Conservation (phyloP, 495 filamentous ascomycete species). For the Clohesyomyces aquaticus region DNA sequence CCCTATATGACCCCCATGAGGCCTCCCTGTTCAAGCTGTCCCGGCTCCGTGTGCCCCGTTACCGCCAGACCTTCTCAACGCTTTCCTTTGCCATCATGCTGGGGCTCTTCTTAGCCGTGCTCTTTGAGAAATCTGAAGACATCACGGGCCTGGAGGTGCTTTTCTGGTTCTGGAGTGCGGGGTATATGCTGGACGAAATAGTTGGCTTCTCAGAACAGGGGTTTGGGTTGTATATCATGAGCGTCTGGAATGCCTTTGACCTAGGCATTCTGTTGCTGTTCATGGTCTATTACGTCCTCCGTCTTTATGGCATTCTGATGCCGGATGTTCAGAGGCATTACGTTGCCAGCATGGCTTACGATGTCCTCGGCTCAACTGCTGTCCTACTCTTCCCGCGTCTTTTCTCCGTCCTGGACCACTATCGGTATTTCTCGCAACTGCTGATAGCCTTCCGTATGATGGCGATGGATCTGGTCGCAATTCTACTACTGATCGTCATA, state of each 20-base stretch:
- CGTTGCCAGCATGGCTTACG: conserved; percentile 80
- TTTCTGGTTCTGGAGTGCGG: conserved; percentile 96
- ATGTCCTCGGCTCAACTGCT: conserved; percentile 85
- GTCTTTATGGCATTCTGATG: conserved; percentile 81
- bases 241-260: conserved; percentile 95
- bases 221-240: conserved; percentile 93
- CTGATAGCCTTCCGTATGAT: conserved; percentile 92
- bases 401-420: conserved; percentile 90
- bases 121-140: conserved; percentile 66
- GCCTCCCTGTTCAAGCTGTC: conserved; percentile 91
- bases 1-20: conserved; percentile 86
- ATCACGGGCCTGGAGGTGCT: conserved; percentile 82
- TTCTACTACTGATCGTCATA: conserved; percentile 80
- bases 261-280: conserved; percentile 84
- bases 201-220: conserved; percentile 93
- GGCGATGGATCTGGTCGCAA: conserved; percentile 82
- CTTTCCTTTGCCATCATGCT: conserved; percentile 79
- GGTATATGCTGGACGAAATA: conserved; percentile 95
- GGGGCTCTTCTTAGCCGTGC: conserved; percentile 78
- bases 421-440: conserved; percentile 90
- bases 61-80: conserved; percentile 85
- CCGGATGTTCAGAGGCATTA: conserved; percentile 65
- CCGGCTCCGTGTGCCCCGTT: conserved; percentile 83
- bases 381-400: conserved; percentile 87
- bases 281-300: conserved; percentile 83